Percentiles rank a stretch among this genome's conserved stretches.
phyloP scores from a whole-genome alignment of 768 basidiomycete species.

The Podaxis rugospora region DNA sequence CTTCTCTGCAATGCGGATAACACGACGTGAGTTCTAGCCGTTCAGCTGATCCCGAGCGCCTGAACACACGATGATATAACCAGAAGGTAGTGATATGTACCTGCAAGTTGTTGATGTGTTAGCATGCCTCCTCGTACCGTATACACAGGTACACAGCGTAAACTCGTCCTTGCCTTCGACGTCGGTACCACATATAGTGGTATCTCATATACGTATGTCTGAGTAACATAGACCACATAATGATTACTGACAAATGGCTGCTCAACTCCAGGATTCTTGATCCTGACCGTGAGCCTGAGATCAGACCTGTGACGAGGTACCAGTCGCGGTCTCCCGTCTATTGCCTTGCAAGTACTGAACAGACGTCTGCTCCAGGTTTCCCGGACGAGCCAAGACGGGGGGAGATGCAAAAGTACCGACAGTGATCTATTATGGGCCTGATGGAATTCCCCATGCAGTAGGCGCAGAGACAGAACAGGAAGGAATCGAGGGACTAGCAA shows the following conservation, averaged over 20 bases:
- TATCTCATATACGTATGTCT: conserved; percentile 32
- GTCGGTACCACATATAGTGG: conserved; percentile 48
- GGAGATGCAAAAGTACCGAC: conserved; percentile 32
- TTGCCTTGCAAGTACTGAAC: not conserved
- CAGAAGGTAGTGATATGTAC: not conserved
- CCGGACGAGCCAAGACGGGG: conserved; percentile 19
- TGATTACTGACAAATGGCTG: not conserved
- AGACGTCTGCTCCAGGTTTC: conserved; percentile 13
- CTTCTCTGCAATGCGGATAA: no score
- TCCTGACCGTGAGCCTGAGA: conserved; percentile 27
- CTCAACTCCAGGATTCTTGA: conserved; percentile 26
- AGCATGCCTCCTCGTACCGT: conserved; percentile 17
- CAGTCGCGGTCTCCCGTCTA: conserved; percentile 18
- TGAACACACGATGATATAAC: no score
- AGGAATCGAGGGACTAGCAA: not conserved
- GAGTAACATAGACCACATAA: not conserved
- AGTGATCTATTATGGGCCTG: not conserved
- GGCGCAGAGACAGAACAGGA: not conserved
- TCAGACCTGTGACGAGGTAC: conserved; percentile 34
- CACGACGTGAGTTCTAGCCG: no score
- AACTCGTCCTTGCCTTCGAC: conserved; percentile 43
- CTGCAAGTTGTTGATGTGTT: not conserved
- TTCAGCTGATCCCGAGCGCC: no score
- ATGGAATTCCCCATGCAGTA: not conserved
- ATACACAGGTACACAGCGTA: conserved; percentile 33